Evolutionary conservation across 108 stramenopile species (phyloP), one percentile per base, ranked within the genome.

Genomic region (Skeletonema menzelii): DNA sequence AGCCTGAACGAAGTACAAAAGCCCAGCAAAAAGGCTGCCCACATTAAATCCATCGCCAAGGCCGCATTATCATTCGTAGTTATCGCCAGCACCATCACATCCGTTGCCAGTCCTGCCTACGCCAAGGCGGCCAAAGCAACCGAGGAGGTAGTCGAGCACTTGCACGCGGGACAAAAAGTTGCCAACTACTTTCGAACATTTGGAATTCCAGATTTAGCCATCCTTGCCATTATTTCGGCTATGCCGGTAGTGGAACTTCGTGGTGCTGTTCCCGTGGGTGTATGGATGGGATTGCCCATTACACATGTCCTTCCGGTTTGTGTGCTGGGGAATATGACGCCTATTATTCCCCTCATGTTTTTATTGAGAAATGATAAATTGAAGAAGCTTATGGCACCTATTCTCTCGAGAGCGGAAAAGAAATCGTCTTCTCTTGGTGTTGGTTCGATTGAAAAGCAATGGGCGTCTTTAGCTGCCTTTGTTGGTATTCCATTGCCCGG

Each of bases 401-500:
- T 94, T 66, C 75, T 94, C 53, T 82, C 84, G 30, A 86, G 90
- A 8, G 93, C 93, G 12, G 93, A 91, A 67, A 90, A 91, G 65
- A 94, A 94, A 70, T 87, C 93, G 0, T 73, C 87, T 34, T 82
- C 79, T 67, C 72, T 94, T 57, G 93, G 93, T 44, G 87, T 94
- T 3, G 90, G 93, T 38, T 89, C 88, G 10, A 46, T 88, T 40
- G 82, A 92, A 61, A 88, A 91, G 57, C 92, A 95, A 59, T 95
- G 95, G 92, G 88, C 89, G 27, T 95, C 96, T 17, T 72, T 98
- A 17, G 96, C 96, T 27, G 87, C 92, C 27, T 98, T 98, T 79
- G 97, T 98, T 17, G 97, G 97, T 53, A 92, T 98, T 75, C 97
- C 97, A 22, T 82, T 98, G 13, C 97, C 97, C 4, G 97, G 97